Percentiles rank a stretch among this genome's conserved stretches.
These are phyloP conservation scores for Claviceps quebecensis DNA, from an alignment of 2,329 filamentous ascomycete species.

Conservation along the genomic window DNA sequence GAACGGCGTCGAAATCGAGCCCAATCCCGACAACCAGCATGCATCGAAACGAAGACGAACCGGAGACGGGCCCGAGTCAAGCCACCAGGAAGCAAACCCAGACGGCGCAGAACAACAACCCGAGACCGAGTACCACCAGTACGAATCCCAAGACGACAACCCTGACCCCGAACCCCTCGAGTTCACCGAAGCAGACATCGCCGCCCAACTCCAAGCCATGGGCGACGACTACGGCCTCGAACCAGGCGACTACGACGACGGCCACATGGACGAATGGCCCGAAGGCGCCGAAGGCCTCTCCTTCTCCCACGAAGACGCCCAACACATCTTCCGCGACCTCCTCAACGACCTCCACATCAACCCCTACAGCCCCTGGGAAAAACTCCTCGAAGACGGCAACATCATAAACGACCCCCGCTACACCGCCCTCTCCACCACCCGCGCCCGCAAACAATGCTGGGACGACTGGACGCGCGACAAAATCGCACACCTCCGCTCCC, in stretches of 20 bases:
- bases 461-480: constrained; percentile 69
- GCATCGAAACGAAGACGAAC: constrained; percentile 50
- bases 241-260: constrained; percentile 61
- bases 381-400: constrained; percentile 65
- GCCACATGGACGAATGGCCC: constrained; percentile 45
- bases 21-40: constrained; percentile 23
- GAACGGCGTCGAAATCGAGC: constrained; percentile 37
- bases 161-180: constrained; percentile 45
- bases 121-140: background rate
- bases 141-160: background rate
- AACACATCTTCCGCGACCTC: constrained; percentile 69
- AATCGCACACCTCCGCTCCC: constrained; percentile 58
- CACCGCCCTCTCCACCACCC: constrained; percentile 69
- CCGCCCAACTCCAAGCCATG: constrained; percentile 81
- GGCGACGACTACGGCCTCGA: constrained; percentile 71
- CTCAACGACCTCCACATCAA: constrained; percentile 71
- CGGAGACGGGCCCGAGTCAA: constrained; percentile 40
- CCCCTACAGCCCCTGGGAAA: constrained; percentile 87
- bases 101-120: constrained; percentile 18
- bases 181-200: constrained; percentile 90
- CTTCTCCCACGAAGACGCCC: constrained; percentile 62
- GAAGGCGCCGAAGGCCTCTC: constrained; percentile 58
- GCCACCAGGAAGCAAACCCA: constrained; percentile 23
- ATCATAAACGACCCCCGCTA: constrained; percentile 81
- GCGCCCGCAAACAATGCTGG: constrained; percentile 67